A percentile compares a stretch with the other conserved stretches of the same genome.
phyloP scores from a whole-genome alignment of 495 filamentous ascomycete species.

The Hypoxylon perforatum region DNA sequence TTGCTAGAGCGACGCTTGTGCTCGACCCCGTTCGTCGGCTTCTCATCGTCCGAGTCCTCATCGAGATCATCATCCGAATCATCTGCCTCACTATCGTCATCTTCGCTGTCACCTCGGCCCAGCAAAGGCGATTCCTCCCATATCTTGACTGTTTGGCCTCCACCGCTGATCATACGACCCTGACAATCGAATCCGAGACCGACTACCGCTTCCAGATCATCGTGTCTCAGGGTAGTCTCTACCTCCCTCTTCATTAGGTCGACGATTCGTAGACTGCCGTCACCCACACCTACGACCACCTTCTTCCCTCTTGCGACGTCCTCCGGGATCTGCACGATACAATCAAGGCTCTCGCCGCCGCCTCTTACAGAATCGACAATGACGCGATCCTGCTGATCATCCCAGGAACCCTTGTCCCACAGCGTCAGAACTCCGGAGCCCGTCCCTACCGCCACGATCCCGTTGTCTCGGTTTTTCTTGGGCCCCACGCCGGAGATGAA shows the following conservation, averaged over 20 bases:
- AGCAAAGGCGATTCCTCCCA: conserved; percentile 72
- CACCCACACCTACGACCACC: conserved; percentile 79
- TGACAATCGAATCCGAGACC: conserved; percentile 83
- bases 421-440: conserved; percentile 83
- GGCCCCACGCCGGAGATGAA: conserved; percentile 75
- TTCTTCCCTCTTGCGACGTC: conserved; percentile 73
- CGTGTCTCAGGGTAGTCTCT: conserved; percentile 70
- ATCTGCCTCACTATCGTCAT: conserved; percentile 56
- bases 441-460: conserved; percentile 83
- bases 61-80: conserved; percentile 56
- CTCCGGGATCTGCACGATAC: conserved; percentile 72
- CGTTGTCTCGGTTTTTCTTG: conserved; percentile 70
- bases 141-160: conserved; percentile 84
- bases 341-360: conserved; percentile 75
- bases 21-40: conserved; percentile 47
- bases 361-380: conserved; percentile 71
- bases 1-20: conserved; percentile 59
- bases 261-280: conserved; percentile 67
- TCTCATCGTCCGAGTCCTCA: conserved; percentile 54
- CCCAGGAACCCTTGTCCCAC: conserved; percentile 94
- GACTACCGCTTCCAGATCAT: conserved; percentile 85
- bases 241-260: conserved; percentile 57
- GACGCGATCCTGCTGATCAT: conserved; percentile 91
- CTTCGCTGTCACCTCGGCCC: conserved; percentile 51
- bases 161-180: conserved; percentile 86